These are phyloP conservation scores for Penicillium desertorum DNA, from an alignment of 495 filamentous ascomycete species.

Conservation along the genomic window DNA sequence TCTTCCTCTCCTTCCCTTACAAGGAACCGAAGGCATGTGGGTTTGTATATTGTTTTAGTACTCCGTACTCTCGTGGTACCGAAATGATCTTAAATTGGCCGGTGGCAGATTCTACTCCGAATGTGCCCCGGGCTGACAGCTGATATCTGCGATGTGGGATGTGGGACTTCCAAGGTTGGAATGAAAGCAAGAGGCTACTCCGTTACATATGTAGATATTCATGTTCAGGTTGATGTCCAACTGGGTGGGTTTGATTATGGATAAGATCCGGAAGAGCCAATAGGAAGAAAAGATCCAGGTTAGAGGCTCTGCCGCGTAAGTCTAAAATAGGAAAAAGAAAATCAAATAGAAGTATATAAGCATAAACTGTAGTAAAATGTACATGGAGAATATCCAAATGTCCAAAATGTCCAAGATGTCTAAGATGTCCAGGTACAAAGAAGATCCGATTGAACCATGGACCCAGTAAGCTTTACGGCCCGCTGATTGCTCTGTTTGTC, in stretches of 20 bases:
- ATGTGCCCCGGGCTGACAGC: not conserved
- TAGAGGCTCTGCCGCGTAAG: not conserved
- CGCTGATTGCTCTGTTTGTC: conserved; percentile 18
- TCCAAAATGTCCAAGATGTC: not conserved
- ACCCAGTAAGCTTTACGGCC: conserved; percentile 15
- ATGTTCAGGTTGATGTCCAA: not conserved
- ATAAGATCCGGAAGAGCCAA: not conserved
- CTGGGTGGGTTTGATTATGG: no score
- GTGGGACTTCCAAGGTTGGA: not conserved
- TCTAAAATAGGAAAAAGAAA: not conserved
- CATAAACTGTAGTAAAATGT: not conserved
- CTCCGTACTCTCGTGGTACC: not conserved
- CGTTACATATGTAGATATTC: not conserved
- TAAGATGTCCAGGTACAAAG: not conserved
- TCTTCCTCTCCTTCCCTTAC: not conserved
- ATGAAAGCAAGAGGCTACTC: not conserved
- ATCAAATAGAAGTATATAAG: not conserved
- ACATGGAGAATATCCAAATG: not conserved
- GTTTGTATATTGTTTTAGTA: no score
- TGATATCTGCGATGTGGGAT: not conserved
- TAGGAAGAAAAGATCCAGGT: not conserved
- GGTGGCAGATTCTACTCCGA: conserved; percentile 1
- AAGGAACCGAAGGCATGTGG: not conserved
- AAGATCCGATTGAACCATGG: conserved; percentile 5
- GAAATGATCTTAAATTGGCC: not conserved